phyloP scores from a whole-genome alignment of 495 filamentous ascomycete species.

The Lophiotrema nucula region DNA sequence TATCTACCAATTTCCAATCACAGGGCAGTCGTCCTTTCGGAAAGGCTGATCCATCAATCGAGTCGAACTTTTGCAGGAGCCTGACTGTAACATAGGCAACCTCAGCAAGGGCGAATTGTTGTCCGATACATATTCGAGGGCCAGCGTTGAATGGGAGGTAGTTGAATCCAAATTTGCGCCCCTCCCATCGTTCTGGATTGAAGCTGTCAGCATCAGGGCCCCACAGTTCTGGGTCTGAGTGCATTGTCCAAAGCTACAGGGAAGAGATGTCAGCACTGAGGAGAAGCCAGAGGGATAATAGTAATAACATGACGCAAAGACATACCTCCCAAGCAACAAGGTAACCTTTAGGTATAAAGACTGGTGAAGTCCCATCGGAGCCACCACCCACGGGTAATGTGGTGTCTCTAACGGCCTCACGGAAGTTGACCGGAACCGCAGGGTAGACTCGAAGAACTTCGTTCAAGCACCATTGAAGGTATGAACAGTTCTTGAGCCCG shows the following conservation, averaged over 20 bases:
- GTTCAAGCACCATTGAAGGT: conserved; percentile 31
- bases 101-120: conserved; percentile 21
- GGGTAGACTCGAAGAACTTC: conserved; percentile 54
- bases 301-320: conserved; percentile 34
- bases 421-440: conserved; percentile 55
- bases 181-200: conserved; percentile 22
- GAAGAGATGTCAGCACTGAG: conserved; percentile 36
- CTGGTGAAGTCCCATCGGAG: conserved; percentile 47
- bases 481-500: conserved; percentile 32
- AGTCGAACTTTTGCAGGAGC: conserved; percentile 32
- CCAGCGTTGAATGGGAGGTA: conserved; percentile 29
- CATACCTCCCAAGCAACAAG: conserved; percentile 34
- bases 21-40: conserved; percentile 37
- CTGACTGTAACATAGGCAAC: conserved; percentile 14
- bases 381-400: conserved; percentile 54
- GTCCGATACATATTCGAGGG: conserved; percentile 24
- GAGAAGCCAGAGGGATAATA: conserved; percentile 33
- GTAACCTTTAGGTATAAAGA: conserved; percentile 47
- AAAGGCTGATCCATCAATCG: conserved; percentile 28
- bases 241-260: conserved; percentile 26
- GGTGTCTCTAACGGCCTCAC: conserved; percentile 52
- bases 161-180: conserved; percentile 2
- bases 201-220: conserved; percentile 14
- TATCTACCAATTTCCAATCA: conserved; percentile 40
- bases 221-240: conserved; percentile 9